A percentile compares a stretch with the other conserved stretches of the same genome.
phyloP scores from a whole-genome alignment of 1,139 yeast genomes.

The Spencermartinsiella ligniputridi region DNA sequence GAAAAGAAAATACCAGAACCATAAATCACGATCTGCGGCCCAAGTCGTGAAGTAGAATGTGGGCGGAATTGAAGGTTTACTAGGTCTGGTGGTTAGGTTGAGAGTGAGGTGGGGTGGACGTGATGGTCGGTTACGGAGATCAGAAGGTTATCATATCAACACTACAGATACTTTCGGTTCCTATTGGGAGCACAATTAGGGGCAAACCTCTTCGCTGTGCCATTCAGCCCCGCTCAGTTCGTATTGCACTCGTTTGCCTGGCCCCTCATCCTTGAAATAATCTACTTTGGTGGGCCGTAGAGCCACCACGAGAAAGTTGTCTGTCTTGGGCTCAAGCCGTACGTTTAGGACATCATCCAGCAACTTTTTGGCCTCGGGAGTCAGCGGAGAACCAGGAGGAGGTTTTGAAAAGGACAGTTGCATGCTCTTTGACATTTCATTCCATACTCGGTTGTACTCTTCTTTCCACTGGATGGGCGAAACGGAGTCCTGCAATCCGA shows the following conservation, averaged over 20 bases:
- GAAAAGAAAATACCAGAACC: no score
- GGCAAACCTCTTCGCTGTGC: constrained; percentile 76
- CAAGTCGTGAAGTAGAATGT: background rate
- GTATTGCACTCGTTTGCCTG: constrained; percentile 44
- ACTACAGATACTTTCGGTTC: no score
- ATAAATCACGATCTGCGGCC: background rate
- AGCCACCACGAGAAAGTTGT: constrained; percentile 65
- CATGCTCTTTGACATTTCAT: constrained; percentile 48
- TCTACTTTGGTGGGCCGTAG: constrained; percentile 74
- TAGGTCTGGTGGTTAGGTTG: no score
- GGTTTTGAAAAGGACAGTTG: constrained; percentile 71
- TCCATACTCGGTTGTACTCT: constrained; percentile 66
- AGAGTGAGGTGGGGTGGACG: no score
- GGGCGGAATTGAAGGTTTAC: no score
- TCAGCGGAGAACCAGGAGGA: constrained; percentile 56
- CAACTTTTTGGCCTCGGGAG: constrained; percentile 51
- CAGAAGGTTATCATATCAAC: no score
- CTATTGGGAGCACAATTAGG: constrained; percentile 34
- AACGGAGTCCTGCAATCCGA: background rate
- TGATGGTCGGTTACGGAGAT: no score
- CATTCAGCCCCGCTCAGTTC: constrained; percentile 48
- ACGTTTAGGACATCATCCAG: constrained; percentile 73
- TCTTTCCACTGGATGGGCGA: constrained; percentile 46
- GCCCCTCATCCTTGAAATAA: constrained; percentile 46
- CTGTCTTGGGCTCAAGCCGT: constrained; percentile 70